A percentile compares a stretch with the other conserved stretches of the same genome.
Evolutionary conservation across 177 flowering plant species (phyloP).

Genomic region (Telopea speciosissima): DNA sequence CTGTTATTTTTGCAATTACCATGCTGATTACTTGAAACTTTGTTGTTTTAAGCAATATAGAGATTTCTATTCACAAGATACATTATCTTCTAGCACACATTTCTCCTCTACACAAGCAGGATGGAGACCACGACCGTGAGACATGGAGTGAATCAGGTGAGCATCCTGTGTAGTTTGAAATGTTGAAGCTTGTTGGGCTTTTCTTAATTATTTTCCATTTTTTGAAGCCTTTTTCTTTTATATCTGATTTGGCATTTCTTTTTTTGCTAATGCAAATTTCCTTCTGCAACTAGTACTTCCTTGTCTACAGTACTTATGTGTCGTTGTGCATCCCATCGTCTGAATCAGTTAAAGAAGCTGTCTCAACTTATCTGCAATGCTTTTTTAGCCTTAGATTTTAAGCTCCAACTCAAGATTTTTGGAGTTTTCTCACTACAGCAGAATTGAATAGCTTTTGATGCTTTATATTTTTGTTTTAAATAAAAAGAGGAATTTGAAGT

Average conservation of each 20-base stretch:
- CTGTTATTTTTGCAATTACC: background rate
- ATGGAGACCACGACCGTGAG: constrained; percentile 33
- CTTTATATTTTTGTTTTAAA: background rate
- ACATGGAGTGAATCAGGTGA: constrained; percentile 78
- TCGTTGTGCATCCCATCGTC: background rate
- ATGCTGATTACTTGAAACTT: background rate
- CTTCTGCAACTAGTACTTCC: background rate
- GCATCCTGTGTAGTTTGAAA: constrained; percentile 8
- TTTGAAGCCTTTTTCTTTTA: background rate
- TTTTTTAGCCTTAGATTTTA: background rate
- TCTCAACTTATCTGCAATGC: background rate
- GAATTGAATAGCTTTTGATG: background rate
- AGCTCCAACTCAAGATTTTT: background rate
- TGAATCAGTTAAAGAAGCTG: background rate
- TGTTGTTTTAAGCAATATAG: constrained; percentile 34
- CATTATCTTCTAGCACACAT: constrained; percentile 48
- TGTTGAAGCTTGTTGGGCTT: background rate
- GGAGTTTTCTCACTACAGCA: background rate
- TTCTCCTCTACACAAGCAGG: constrained; percentile 37
- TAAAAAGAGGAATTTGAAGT: too few species aligned
- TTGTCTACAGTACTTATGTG: background rate
- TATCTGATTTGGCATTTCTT: background rate
- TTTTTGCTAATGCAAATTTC: background rate
- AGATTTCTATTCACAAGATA: constrained; percentile 44
- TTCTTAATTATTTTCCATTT: background rate